Evolutionary conservation across 2,329 filamentous ascomycete genomes (phyloP), one percentile per base, ranked within the genome.

Genomic region (Hymenoscyphus infarciens): DNA sequence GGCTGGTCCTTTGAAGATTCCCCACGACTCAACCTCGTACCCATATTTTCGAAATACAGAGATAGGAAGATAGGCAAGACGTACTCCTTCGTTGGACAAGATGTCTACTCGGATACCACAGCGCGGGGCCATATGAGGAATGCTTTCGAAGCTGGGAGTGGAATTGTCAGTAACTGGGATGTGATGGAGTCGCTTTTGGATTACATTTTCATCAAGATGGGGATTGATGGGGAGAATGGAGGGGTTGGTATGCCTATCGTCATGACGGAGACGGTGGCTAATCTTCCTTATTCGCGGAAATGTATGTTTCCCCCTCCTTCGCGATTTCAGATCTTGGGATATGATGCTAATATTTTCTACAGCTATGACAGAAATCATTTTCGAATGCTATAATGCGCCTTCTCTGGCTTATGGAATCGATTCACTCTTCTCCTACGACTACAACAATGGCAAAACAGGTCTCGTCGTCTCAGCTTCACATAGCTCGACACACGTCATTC

Each of bases 341-440:
- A 22, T 22, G 11, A 57, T 15, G 31, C 55, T 57, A 33, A 55
- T 8, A 11, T 1, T 31, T 33, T 27, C 60, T 63, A 60, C 68
- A 96, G 92, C 91, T 69, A 98, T 98, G 94, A 96, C 91, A 53
- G 95, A 99, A 74, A 94, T 98, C 61, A 81, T 99, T 11, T 99
- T 98, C 75, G 95, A 99, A 77, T 96, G 92, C 77, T 99, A 99
- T 76, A 86, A 87, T 64, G 93, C 91, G 11, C 94, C 95, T 0
- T 94, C 91, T 1, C 83, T 97, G 29, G 90, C 93, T 19, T 97
- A 95, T 77, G 95, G 95, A 59, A 93, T 99, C 77, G 95, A 99
- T 76, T 96, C 93, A 11, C 84, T 99, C 35, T 99, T 99, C 79
- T 96, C 94, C 22, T 99, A 97, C 79, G 83, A 88, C 65, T 90